These are phyloP conservation scores for Apiospora pterosperma DNA, from an alignment of 2,329 filamentous ascomycete species.

Conservation along the genomic window DNA sequence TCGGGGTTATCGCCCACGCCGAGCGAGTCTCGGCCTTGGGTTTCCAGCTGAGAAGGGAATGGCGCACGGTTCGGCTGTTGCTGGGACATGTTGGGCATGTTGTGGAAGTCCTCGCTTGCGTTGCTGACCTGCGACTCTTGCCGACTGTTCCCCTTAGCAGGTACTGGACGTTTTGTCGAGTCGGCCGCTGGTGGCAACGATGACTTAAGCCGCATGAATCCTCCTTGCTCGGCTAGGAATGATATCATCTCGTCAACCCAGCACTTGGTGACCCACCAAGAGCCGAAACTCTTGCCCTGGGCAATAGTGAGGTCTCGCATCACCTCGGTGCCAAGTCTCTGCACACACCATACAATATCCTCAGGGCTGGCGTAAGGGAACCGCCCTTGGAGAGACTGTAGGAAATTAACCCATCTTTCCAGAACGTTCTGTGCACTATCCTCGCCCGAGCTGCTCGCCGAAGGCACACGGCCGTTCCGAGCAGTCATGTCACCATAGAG, in stretches of 20 bases:
- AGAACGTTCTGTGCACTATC: conserved; percentile 61
- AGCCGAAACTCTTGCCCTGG: conserved; percentile 77
- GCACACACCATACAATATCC: conserved; percentile 73
- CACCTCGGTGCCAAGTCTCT: conserved; percentile 71
- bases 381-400: conserved; percentile 63
- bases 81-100: conserved; percentile 40
- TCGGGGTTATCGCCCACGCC: conserved; percentile 52
- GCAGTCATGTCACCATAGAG: conserved; percentile 56
- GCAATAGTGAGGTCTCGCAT: conserved; percentile 79
- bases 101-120: conserved; percentile 42
- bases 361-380: conserved; percentile 73
- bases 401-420: conserved; percentile 74
- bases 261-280: conserved; percentile 93
- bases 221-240: conserved; percentile 86
- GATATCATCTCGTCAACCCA: conserved; percentile 93
- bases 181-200: conserved; percentile 28
- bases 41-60: conserved; percentile 42
- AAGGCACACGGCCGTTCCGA: conserved; percentile 42
- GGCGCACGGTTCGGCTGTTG: conserved; percentile 43
- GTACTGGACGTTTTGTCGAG: conserved; percentile 30
- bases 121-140: conserved; percentile 40
- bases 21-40: conserved; percentile 40
- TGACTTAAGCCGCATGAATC: conserved; percentile 67
- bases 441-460: conserved; percentile 32
- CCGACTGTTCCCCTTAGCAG: conserved; percentile 33